Evolutionary conservation across 1,284 basidiomycete genomes (phyloP).

Genomic region (Peniophora sp.): DNA sequence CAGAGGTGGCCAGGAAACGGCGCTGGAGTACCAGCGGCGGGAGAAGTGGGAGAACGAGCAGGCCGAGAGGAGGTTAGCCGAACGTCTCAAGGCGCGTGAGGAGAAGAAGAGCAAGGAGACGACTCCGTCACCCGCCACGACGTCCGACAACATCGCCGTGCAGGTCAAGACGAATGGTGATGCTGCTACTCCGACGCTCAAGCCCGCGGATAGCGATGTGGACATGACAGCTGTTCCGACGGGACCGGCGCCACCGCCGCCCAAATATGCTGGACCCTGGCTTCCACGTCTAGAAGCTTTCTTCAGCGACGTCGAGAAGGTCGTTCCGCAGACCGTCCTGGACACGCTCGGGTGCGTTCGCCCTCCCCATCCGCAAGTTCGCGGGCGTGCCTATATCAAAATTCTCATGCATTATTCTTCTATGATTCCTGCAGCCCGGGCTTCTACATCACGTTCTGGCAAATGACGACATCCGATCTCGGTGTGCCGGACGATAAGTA

Average conservation of each 20-base stretch:
- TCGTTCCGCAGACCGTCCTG: slow-evolving; percentile 56
- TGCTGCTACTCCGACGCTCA: neutral
- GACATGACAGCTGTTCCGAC: slow-evolving; percentile 40
- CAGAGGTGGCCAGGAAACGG: slow-evolving; percentile 34
- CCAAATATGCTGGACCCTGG: slow-evolving; percentile 51
- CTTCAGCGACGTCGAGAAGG: slow-evolving; percentile 63
- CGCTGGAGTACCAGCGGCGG: slow-evolving; percentile 53
- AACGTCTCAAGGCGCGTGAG: slow-evolving; percentile 65
- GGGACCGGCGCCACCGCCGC: slow-evolving; percentile 9
- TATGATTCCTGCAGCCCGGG: slow-evolving; percentile 50
- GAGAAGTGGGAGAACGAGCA: slow-evolving; percentile 62
- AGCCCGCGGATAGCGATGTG: slow-evolving; percentile 35
- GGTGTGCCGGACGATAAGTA: slow-evolving; percentile 62
- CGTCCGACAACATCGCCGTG: slow-evolving; percentile 19
- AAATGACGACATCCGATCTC: slow-evolving; percentile 84
- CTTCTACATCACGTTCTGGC: slow-evolving; percentile 95
- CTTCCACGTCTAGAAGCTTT: slow-evolving; percentile 58
- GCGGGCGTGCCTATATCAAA: neutral
- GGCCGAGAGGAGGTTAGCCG: slow-evolving; percentile 37
- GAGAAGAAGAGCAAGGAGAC: slow-evolving; percentile 51
- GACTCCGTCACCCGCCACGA: slow-evolving; percentile 48
- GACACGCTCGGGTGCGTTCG: slow-evolving; percentile 63
- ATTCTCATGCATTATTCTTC: slow-evolving; percentile 2
- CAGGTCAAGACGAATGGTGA: slow-evolving; percentile 13
- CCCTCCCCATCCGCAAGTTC: neutral